These are phyloP conservation scores for Chara braunii DNA, from an alignment of 139 green algal species.

Conservation along the genomic window DNA sequence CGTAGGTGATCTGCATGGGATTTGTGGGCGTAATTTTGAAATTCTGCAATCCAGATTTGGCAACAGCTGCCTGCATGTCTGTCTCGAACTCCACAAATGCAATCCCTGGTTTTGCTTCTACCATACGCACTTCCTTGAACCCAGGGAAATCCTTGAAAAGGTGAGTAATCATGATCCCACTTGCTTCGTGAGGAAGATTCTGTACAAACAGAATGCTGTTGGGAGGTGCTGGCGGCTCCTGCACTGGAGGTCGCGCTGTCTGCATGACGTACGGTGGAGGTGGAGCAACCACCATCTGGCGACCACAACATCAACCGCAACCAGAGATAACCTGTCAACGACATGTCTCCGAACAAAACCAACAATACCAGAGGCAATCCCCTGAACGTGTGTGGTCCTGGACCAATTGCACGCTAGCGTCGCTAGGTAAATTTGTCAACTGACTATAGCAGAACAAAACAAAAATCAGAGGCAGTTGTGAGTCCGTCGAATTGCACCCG, in stretches of 20 bases:
- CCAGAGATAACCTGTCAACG: no score
- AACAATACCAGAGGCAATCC: no score
- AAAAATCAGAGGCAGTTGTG: no score
- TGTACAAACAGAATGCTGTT: constrained; percentile 94
- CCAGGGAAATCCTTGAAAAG: constrained; percentile 90
- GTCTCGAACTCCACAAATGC: constrained; percentile 91
- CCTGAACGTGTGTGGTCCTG: no score
- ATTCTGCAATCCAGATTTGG: constrained; percentile 73
- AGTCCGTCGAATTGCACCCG: no score
- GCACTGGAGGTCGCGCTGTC: constrained; percentile 7
- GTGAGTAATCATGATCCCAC: constrained; percentile 73
- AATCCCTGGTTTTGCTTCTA: constrained; percentile 84
- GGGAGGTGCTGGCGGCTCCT: constrained; percentile 50
- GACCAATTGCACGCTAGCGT: no score
- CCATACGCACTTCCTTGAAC: constrained; percentile 85
- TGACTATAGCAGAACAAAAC: no score
- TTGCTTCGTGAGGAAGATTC: constrained; percentile 79
- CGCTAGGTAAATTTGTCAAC: no score
- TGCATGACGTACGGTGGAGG: not conserved
- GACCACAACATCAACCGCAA: no score
- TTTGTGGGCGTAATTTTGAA: constrained; percentile 87
- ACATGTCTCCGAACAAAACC: no score
- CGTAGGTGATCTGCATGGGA: constrained; percentile 80
- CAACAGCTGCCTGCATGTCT: constrained; percentile 63
- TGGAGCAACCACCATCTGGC: not conserved